Evolutionary conservation across 169 alveolate species (phyloP), one percentile per base, ranked within the genome.

Genomic region (Plasmodium yoelii): DNA sequence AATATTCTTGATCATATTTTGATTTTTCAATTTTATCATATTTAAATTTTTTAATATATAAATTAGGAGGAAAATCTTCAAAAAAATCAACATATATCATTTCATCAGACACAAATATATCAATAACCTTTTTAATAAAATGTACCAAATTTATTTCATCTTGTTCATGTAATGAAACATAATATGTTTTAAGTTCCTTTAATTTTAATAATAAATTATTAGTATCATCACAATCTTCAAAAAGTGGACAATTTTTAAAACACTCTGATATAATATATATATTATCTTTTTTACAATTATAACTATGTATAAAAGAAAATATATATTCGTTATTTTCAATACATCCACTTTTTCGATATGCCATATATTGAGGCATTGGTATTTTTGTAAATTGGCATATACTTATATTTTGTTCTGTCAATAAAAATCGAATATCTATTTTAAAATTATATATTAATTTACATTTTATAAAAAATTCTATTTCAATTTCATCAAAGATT

Each of bases 361-460:
- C 92, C 39, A 95, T 77, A 51, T 91, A 77, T 88, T 95, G 97
- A 8, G 97, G 97, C 86, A 95, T 93, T 19, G 95, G 95, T 7
- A 93, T 95, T 63, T 69, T 92, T 13, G 95, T 89, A 68, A 90
- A 80, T 46, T 88, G 87, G 74, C 97, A 95, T 51, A 94, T 90
- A 51, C 92, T 94, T 93, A 95, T 82, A 70, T 92, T 95, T 70
- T 88, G 88, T 75, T 94, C 97, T 47, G 87, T 80, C 59, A 77
- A 70, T 56, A 95, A 56, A 87, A 94, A 90, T 77, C 95, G 72
- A 42, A 69, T 91, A 24, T 94, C 95, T 22, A 94, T 61, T 34
- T 82, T 69, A 19, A 88, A 34, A 71, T 46, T 72, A 49, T 93
- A 55, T 22, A 55, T 44, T 1, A 60, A 61, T 46, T 68, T 56